Conservation (phyloP, 2,329 filamentous ascomycete genomes). For the Pestalotiopsis sp. region DNA sequence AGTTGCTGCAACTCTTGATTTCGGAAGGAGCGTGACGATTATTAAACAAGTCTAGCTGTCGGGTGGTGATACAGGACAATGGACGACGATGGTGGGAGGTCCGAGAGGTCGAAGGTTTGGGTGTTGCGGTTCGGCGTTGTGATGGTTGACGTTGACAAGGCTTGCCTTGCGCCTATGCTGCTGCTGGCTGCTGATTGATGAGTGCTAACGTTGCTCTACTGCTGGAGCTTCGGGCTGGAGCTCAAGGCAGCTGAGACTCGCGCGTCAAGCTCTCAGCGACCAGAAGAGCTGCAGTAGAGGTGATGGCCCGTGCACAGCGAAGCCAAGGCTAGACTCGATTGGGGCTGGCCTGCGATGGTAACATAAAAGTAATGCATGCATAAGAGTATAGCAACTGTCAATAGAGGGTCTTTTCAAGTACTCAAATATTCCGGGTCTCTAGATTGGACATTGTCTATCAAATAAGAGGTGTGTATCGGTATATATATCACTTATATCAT, state of each 20-base stretch:
- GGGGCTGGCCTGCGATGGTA: background rate
- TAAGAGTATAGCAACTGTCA: background rate
- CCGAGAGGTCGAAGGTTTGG: conserved; percentile 5
- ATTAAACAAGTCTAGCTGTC: conserved; percentile 8
- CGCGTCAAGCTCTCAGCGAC: conserved; percentile 9
- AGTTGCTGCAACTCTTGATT: background rate
- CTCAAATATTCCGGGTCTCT: background rate
- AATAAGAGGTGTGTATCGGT: background rate
- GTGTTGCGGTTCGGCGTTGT: background rate
- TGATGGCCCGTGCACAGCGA: background rate
- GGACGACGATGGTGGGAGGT: conserved; percentile 10
- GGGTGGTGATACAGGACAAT: conserved; percentile 19
- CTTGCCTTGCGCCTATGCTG: conserved; percentile 12
- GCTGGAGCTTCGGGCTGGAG: conserved; percentile 1
- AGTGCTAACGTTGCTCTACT: background rate
- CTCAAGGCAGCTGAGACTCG: conserved; percentile 13
- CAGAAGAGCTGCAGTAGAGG: background rate
- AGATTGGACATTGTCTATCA: background rate
- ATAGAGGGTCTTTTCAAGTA: background rate
- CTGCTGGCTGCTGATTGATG: conserved; percentile 5
- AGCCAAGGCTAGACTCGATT: background rate
- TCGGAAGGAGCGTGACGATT: conserved; percentile 12
- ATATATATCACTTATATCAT: too few species aligned
- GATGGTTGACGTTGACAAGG: conserved; percentile 11
- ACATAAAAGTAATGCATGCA: background rate